A percentile compares a stretch with the other conserved stretches of the same genome.
Conservation (phyloP, 108 stramenopile genomes). For the Hondaea fermentalgiana region DNA sequence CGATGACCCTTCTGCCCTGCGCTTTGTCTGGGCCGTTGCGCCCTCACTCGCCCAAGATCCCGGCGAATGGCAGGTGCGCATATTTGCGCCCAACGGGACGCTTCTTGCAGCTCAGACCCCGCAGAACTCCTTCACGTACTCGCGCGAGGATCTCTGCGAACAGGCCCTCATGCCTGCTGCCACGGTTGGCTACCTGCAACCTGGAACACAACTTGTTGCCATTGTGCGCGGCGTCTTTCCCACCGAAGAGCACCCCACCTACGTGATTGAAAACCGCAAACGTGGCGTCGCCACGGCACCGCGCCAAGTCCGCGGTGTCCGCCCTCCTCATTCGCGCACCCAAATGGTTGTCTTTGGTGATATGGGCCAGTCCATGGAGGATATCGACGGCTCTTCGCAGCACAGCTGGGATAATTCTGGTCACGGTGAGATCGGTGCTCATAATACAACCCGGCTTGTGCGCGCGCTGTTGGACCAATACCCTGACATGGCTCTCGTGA, state of each 20-base stretch:
- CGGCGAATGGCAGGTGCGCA: neutral
- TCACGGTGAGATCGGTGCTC: neutral
- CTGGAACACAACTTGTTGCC: neutral
- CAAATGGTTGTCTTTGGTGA: constrained; percentile 3
- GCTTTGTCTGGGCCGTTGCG: neutral
- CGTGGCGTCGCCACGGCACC: neutral
- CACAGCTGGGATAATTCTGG: neutral
- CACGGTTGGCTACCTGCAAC: neutral
- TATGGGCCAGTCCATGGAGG: constrained; percentile 14
- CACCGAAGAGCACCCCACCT: neutral
- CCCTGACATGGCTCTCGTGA: neutral
- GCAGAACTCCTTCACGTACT: neutral
- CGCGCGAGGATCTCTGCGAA: neutral
- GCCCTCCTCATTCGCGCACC: neutral
- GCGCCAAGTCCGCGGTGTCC: neutral
- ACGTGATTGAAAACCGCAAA: neutral
- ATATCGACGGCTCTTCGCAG: neutral
- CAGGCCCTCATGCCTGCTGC: neutral
- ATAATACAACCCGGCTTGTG: neutral
- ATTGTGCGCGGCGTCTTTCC: neutral
- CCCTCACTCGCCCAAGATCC: neutral
- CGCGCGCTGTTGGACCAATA: neutral
- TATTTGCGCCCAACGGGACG: neutral
- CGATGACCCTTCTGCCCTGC: neutral
- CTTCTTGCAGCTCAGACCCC: neutral